Evolutionary conservation across 1,284 basidiomycete genomes (phyloP), one percentile per base, ranked within the genome.

Genomic region (Erythrobasidium hasegawianum): DNA sequence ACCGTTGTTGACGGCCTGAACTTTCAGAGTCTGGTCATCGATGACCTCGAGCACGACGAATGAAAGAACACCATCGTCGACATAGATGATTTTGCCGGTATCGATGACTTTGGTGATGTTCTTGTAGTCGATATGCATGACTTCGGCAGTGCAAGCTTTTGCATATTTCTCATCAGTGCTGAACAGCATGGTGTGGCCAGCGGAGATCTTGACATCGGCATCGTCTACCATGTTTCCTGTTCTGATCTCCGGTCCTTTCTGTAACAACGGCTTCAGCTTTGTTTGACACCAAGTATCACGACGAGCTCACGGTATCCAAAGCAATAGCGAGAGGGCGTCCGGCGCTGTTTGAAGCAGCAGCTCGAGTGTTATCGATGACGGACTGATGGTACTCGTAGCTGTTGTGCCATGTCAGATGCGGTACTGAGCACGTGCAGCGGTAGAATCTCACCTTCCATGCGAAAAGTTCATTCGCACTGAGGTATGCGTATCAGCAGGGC

Each of bases 171-270:
- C 79, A 78, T 98, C 92, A 52, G 88, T 91, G 64, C 91, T 86
- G 75, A 99, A 83, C 74, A 83, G 87, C 81, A 99, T 96, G 79
- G 97, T 93, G 78, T 98, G 94, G 22, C 94, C 95, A 72, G 90
- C 90, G 71, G 83, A 73, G 78, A 99, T 87, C 73, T 87, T 83
- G 76, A 90, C 81, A 76, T 99, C 96, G 72, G 83, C 81, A 76
- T 85, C 85, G 77, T 91, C 85, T 78, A 83, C 86, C 83, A 96
- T 98, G 76, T 94, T 76, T 72, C 96, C 96, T 53, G 96, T 98
- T 74, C 96, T 88, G 82, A 99, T 99, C 81, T 98, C 96, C 41
- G 96, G 96, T 60, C 96, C 96, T 89, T 98, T 98, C 88, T 92
- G 73, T 70, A 61, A 14, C 8, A 5, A n/a, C n/a, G 16, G 7